These are phyloP conservation scores for Dendrobium catenatum DNA, from an alignment of 106 monocot species.

Conservation along the genomic window DNA sequence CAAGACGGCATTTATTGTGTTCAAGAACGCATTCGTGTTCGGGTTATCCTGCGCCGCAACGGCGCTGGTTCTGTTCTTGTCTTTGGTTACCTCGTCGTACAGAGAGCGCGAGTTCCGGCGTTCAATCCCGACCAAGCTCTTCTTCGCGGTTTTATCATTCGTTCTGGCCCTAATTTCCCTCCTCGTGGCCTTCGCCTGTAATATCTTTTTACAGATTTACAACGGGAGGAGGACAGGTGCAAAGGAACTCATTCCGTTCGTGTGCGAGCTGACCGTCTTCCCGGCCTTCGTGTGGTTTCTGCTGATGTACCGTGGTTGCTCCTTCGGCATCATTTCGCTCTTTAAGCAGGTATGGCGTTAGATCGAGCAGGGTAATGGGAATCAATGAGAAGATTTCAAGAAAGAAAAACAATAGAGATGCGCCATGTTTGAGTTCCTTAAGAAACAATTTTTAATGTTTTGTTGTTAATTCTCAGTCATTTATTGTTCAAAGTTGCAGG, in stretches of 20 bases:
- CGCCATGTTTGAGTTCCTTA: too few relatives aligned
- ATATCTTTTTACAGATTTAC: slow-evolving; percentile 26
- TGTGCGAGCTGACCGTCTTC: slow-evolving; percentile 22
- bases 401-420: too few relatives aligned
- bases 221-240: neutral
- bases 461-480: too few relatives aligned
- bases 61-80: slow-evolving; percentile 29
- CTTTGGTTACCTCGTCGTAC: slow-evolving; percentile 21
- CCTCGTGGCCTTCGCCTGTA: slow-evolving; percentile 24
- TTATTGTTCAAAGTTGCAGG: too few relatives aligned
- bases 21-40: slow-evolving; percentile 20
- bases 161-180: slow-evolving; percentile 9
- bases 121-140: slow-evolving; percentile 21
- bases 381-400: too few relatives aligned
- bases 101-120: slow-evolving; percentile 20
- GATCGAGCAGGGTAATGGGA: neutral
- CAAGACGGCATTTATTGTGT: slow-evolving; percentile 27
- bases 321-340: slow-evolving; percentile 7
- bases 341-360: slow-evolving; percentile 12
- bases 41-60: slow-evolving; percentile 32
- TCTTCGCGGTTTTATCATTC: slow-evolving; percentile 22
- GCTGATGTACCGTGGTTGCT: slow-evolving; percentile 9
- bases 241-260: slow-evolving; percentile 10
- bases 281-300: slow-evolving; percentile 8
- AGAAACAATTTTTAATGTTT: too few relatives aligned